Conservation (phyloP, 2,329 filamentous ascomycete species). For the Diaporthe batatas region DNA sequence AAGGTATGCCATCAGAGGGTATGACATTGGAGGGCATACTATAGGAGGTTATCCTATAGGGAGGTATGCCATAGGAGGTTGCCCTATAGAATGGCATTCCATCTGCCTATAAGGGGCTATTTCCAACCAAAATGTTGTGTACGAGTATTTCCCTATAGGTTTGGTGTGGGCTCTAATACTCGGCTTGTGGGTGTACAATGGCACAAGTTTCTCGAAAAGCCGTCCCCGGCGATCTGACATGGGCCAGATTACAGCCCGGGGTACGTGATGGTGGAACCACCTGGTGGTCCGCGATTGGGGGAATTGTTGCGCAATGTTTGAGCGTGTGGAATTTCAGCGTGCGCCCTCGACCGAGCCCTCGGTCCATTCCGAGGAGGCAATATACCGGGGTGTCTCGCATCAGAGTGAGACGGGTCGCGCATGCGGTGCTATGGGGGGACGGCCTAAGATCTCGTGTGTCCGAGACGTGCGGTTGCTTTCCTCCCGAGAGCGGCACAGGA, state of each 20-base stretch:
- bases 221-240: neutral
- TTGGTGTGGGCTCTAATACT: too few species aligned
- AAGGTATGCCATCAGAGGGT: too few species aligned
- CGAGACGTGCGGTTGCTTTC: constrained; percentile 12
- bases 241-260: neutral
- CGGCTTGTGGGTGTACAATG: neutral
- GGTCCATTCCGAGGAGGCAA: constrained; percentile 30
- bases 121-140: too few species aligned
- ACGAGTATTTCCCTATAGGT: too few species aligned
- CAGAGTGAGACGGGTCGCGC: constrained; percentile 27
- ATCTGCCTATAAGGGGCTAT: too few species aligned
- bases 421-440: constrained; percentile 33
- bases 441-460: constrained; percentile 26
- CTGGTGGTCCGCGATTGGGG: neutral
- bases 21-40: too few species aligned
- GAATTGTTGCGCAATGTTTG: neutral
- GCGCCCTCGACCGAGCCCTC: constrained; percentile 8
- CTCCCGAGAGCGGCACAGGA: constrained; percentile 5
- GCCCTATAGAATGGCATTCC: too few species aligned
- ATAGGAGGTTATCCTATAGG: too few species aligned
- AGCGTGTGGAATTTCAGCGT: neutral
- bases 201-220: neutral
- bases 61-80: too few species aligned
- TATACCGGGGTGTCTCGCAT: constrained; percentile 18
- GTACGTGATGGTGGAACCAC: neutral